Evolutionary conservation across 1,139 yeast species (phyloP).

Genomic region (Yamadazyma aaseri): DNA sequence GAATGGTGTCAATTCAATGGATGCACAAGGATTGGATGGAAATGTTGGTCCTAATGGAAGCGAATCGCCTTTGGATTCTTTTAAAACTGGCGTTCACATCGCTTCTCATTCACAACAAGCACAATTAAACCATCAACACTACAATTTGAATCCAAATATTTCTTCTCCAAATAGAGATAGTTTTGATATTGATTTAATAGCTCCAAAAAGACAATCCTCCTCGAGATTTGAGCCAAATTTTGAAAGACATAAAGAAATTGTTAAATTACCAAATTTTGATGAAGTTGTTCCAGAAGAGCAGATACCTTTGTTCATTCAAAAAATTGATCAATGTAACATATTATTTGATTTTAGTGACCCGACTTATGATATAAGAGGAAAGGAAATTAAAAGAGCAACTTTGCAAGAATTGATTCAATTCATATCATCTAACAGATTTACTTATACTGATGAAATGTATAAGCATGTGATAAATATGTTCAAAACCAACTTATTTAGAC

Average conservation of each 20-base stretch:
- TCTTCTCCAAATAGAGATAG: slow-evolving; percentile 44
- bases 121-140: slow-evolving; percentile 26
- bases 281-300: slow-evolving; percentile 89
- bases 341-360: slow-evolving; percentile 95
- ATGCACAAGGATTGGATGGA: not conserved
- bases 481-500: slow-evolving; percentile 82
- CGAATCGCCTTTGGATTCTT: slow-evolving; percentile 12
- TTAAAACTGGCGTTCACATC: slow-evolving; percentile 15
- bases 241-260: slow-evolving; percentile 64
- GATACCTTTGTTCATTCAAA: slow-evolving; percentile 75
- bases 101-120: slow-evolving; percentile 29
- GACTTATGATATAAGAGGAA: slow-evolving; percentile 85
- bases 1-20: slow-evolving; percentile 13
- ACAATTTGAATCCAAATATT: slow-evolving; percentile 40
- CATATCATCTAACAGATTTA: slow-evolving; percentile 75
- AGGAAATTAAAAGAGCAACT: slow-evolving; percentile 84
- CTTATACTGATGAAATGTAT: slow-evolving; percentile 90
- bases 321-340: slow-evolving; percentile 91
- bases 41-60: not conserved
- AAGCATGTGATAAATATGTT: slow-evolving; percentile 88
- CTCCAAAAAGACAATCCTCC: slow-evolving; percentile 93
- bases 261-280: slow-evolving; percentile 82
- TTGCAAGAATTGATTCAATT: slow-evolving; percentile 87
- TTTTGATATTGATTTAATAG: slow-evolving; percentile 47
- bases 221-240: slow-evolving; percentile 85